Base-by-base conservation (phyloP, 768 basidiomycete genomes). In the Gyrodon lividus region DNA sequence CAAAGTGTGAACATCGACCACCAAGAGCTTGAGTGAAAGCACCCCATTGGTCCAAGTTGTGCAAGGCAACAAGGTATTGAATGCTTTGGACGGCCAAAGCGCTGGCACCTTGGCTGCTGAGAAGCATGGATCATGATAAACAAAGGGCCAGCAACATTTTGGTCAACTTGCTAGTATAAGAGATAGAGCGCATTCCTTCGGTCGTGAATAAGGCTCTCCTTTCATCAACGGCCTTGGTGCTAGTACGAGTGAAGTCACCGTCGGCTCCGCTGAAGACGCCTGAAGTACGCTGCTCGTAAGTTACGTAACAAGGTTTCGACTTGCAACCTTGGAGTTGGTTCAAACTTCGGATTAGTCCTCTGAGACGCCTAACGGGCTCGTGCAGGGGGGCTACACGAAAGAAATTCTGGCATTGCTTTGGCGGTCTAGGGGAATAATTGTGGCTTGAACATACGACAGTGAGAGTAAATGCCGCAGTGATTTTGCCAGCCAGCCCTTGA, bases 21-120 rank as follows among this genome's bases (percentile, higher is more conserved):
- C 17, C 13, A 49, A 34, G 46, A 38, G 43, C 10, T 6, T 17
- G 23, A 24, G 34, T 23, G 51, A 62, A 64, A 63, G 56, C 57
- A 42, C 20, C 51, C 46, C 16, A 42, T 26, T 10, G 40, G 48
- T 45, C 48, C 41, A 43, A 37, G 39, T 53, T 16, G 51, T 6
- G 43, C 20, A 26, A 19, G 33, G 46, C 43, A 20, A 43, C 30
- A 34, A 50, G 35, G 40, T 35, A 20, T 26, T 41, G 12, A 13
- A 12, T n/a, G 41, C 16, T 9, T 23, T 5, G 16, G 46, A 44
- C 39, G 41, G 50, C 50, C 56, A 52, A 58, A 59, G 59, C 56
- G 17, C 4, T 1, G 9, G 2, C 20, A 3, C 3, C 6, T 23
- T 41, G 13, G 10, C 13, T 10, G 41, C 3, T 23, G 13, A n/a